phyloP scores from a whole-genome alignment of 768 basidiomycete species.

The Tricholoma terreum region DNA sequence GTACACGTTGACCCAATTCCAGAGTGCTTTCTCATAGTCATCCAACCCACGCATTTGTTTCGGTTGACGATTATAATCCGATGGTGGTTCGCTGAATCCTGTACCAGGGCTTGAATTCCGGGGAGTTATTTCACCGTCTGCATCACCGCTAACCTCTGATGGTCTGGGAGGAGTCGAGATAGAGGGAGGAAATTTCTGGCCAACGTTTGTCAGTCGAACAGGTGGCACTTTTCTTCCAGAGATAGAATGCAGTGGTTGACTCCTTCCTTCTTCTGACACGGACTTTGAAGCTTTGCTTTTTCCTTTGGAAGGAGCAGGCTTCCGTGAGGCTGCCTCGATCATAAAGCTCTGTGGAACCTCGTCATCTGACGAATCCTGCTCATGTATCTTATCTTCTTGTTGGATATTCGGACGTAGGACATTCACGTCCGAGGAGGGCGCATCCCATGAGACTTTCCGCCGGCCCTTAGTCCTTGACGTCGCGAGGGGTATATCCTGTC shows the following conservation, averaged over 20 bases:
- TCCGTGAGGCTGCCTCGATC: constrained; percentile 67
- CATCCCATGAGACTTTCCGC: constrained; percentile 58
- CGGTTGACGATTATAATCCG: constrained; percentile 30
- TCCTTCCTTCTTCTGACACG: constrained; percentile 28
- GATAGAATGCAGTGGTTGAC: constrained; percentile 52
- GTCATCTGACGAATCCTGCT: constrained; percentile 68
- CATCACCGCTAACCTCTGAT: constrained; percentile 53
- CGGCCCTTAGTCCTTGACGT: constrained; percentile 41
- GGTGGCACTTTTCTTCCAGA: constrained; percentile 40
- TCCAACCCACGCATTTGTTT: constrained; percentile 70
- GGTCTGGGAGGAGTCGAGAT: constrained; percentile 62
- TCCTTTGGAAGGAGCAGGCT: constrained; percentile 28
- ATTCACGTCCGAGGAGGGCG: constrained; percentile 52
- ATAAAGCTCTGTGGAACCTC: constrained; percentile 86
- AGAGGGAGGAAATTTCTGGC: constrained; percentile 28
- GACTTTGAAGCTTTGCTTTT: constrained; percentile 6
- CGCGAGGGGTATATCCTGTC: constrained; percentile 16
- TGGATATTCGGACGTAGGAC: constrained; percentile 70
- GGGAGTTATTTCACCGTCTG: constrained; percentile 21
- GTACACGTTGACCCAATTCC: constrained; percentile 99
- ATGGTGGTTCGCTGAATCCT: constrained; percentile 26
- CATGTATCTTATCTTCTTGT: constrained; percentile 57
- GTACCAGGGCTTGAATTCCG: constrained; percentile 13
- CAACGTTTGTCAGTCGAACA: constrained; percentile 33
- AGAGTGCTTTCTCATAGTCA: constrained; percentile 86